Conservation (phyloP, 202 grass and related monocot species). For the Alloteropsis angusta region DNA sequence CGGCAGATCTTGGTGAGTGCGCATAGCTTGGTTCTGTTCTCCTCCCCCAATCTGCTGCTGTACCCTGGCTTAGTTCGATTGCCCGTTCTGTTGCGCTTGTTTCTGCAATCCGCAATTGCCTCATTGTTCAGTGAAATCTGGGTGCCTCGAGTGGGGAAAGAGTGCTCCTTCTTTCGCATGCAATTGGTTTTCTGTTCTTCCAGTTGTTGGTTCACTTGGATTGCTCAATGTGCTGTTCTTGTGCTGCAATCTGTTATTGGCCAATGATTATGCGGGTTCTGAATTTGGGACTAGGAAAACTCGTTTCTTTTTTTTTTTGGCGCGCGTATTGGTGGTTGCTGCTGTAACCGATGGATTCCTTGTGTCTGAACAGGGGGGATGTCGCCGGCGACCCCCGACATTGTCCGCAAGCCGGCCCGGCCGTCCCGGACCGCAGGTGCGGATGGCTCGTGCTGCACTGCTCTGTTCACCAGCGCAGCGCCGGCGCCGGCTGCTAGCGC, state of each 20-base stretch:
- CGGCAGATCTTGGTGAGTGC: conserved; percentile 16
- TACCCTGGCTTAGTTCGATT: not conserved
- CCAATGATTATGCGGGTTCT: not conserved
- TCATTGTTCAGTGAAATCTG: not conserved
- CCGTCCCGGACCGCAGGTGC: not conserved
- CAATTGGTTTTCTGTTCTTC: not conserved
- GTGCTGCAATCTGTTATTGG: not conserved
- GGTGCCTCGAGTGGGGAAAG: not conserved
- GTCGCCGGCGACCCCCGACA: conserved; percentile 27
- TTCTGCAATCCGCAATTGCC: not conserved
- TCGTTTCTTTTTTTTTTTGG: not conserved
- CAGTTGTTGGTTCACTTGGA: not conserved
- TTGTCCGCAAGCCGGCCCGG: not conserved
- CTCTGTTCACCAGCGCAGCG: not conserved
- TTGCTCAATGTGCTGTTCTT: not conserved
- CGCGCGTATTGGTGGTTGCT: not conserved
- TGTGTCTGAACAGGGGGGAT: not conserved
- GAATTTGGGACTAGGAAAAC: not conserved
- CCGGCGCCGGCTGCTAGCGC: not conserved
- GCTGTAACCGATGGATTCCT: not conserved
- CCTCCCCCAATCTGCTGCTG: not conserved
- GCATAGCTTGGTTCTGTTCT: not conserved
- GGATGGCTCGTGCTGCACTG: conserved; percentile 1
- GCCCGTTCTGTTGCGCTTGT: not conserved
- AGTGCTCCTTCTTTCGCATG: not conserved